Base-by-base conservation (phyloP, 2,329 filamentous ascomycete genomes). In the Leptographium galeiforme region DNA sequence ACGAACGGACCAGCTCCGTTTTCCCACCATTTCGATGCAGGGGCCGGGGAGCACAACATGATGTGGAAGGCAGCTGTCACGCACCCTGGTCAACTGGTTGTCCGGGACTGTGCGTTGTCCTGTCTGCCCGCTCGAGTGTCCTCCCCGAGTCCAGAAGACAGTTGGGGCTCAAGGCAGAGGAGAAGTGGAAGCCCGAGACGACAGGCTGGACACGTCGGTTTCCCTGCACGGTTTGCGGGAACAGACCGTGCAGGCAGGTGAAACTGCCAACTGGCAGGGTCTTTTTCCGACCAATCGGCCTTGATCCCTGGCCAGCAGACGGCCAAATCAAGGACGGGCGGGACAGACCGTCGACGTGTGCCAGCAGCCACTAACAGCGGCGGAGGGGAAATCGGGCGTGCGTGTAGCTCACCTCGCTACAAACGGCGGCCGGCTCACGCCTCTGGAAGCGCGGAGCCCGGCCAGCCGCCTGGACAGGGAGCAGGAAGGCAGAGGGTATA, bases 391-490 rank as follows among this genome's bases (percentile, higher is more conserved):
- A 45, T n/a, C 16, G 41, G 47, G 36, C 41, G 18, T 14, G 36
- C 33, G 45, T 46, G 48, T 53, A 53, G 47, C 48, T 47, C 40
- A 50, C 52, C 47, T 50, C 52, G 41, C 52, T 53, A 50, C 52
- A 16, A 38, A 39, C n/a, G 18, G 14, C 19, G 34, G 34, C 14
- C 18, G 8, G 18, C 19, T 19, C 19, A 40, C 10, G 13, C 16
- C 40, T 50, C 40, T 50, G 41, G 6, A 12, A 50, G 52, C 41
- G 14, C 36, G 46, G 39, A 25, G 7, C 10, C 19, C 70, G 72
- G 72, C 69, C 56, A 52, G 62, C 60, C 68, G 68, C 64, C 69
- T 71, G 71, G 74, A 71, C 72, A 70, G 67, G 67, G 65, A 70
- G 68, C 65, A 63, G 62, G 60, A 16, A 16, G 6, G 18, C 5